phyloP scores from a whole-genome alignment of 2,329 filamentous ascomycete genomes.

The Fusarium algeriense region DNA sequence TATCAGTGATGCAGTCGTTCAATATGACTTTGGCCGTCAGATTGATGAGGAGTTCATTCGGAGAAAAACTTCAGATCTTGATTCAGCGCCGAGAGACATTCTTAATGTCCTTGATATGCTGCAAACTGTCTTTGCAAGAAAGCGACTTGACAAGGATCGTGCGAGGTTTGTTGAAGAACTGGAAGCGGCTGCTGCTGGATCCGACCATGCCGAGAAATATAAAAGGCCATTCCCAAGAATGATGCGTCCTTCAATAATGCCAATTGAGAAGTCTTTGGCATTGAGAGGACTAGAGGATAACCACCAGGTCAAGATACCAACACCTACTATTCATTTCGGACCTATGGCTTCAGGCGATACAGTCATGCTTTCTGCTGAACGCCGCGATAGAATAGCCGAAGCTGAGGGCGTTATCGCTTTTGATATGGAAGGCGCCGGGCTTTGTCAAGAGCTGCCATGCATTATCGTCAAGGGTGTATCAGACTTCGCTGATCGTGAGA shows the following conservation, averaged over 20 bases:
- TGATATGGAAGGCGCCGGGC: slow-evolving; percentile 53
- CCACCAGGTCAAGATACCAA: accelerated
- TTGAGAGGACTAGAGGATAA: background rate
- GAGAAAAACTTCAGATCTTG: background rate
- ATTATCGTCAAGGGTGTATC: slow-evolving; percentile 50
- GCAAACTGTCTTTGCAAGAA: background rate
- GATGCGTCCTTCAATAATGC: accelerated
- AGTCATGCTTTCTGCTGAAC: slow-evolving; percentile 53
- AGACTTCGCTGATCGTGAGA: slow-evolving; percentile 1
- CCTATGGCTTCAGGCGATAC: slow-evolving; percentile 53
- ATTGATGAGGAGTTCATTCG: background rate
- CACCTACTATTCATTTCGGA: background rate
- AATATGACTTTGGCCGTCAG: background rate
- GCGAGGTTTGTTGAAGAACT: accelerated
- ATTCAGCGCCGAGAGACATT: accelerated
- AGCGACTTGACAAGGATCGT: background rate
- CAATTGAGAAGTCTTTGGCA: accelerated
- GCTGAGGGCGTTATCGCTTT: slow-evolving; percentile 35
- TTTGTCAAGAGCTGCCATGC: slow-evolving; percentile 51
- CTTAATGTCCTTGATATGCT: background rate
- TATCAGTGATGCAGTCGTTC: background rate
- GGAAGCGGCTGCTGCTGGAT: background rate
- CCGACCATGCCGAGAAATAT: background rate
- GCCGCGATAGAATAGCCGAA: slow-evolving; percentile 50
- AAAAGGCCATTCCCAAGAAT: background rate